phyloP scores from a whole-genome alignment of 2,329 filamentous ascomycete genomes.

The Alternaria sp. region DNA sequence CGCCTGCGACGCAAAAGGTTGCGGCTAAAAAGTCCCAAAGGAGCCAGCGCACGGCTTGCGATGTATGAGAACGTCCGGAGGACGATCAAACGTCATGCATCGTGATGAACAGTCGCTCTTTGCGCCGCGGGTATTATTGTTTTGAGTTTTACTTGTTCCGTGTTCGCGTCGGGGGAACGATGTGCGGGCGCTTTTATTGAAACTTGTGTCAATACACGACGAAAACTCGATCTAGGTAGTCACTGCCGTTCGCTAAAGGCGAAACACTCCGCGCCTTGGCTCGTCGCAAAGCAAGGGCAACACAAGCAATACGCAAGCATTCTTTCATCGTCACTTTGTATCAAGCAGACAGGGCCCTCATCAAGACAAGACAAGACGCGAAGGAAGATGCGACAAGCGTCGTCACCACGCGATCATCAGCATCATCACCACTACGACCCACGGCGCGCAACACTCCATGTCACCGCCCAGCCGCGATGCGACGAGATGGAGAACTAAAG shows the following conservation, averaged over 20 bases:
- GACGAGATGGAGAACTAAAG: not conserved
- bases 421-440: not conserved
- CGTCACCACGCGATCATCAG: not conserved
- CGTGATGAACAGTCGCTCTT: conserved; percentile 1
- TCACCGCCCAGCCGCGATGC: not conserved
- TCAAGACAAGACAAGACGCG: not conserved
- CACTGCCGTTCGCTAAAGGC: not conserved
- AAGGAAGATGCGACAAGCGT: conserved; percentile 5
- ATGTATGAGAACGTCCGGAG: not conserved
- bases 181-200: not conserved
- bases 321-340: not conserved
- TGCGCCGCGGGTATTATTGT: not conserved
- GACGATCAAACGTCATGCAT: conserved; percentile 5
- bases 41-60: not conserved
- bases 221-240: not conserved
- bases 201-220: not conserved
- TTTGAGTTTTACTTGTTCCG: not conserved
- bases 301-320: conserved; percentile 2
- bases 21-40: not conserved
- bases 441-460: not conserved
- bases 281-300: conserved; percentile 1
- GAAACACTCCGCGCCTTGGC: conserved; percentile 7
- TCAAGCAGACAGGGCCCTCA: not conserved
- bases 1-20: conserved; percentile 7
- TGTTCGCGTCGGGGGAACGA: conserved; percentile 4